These are phyloP conservation scores for Tephrocybe sp. DNA, from an alignment of 768 basidiomycete genomes.

Conservation along the genomic window DNA sequence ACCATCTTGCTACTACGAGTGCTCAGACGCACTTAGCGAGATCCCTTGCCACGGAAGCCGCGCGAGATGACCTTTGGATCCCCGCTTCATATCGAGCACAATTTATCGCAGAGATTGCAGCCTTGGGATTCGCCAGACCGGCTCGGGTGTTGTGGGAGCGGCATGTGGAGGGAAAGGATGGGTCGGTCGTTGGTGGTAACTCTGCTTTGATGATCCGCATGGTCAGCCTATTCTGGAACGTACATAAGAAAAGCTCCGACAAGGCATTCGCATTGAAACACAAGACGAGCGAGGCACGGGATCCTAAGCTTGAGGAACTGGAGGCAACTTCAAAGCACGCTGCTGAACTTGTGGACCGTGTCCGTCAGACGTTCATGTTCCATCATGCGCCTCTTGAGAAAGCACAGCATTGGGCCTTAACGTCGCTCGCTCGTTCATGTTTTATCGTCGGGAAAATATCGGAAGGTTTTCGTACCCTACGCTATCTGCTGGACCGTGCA, in stretches of 20 bases:
- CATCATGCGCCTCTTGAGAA: constrained; percentile 45
- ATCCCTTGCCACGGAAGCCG: constrained; percentile 48
- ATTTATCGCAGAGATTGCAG: constrained; percentile 49
- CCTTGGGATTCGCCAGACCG: constrained; percentile 43
- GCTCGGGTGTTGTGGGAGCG: constrained; percentile 61
- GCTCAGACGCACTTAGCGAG: constrained; percentile 47
- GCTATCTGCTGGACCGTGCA: constrained; percentile 42
- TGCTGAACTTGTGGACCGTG: constrained; percentile 39
- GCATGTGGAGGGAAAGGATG: constrained; percentile 45
- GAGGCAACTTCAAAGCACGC: constrained; percentile 23
- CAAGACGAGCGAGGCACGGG: not conserved
- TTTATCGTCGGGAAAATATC: constrained; percentile 52
- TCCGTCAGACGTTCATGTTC: constrained; percentile 43
- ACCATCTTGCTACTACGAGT: constrained; percentile 36
- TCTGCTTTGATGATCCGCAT: constrained; percentile 47
- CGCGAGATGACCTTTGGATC: constrained; percentile 39
- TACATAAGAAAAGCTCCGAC: constrained; percentile 20
- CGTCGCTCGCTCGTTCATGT: constrained; percentile 61
- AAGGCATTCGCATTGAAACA: not conserved
- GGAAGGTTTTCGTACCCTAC: constrained; percentile 49
- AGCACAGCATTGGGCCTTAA: constrained; percentile 52
- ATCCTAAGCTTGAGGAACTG: constrained; percentile 10
- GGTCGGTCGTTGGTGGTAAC: constrained; percentile 41
- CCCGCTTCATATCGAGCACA: constrained; percentile 43
- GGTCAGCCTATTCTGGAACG: constrained; percentile 44